Base-by-base conservation (phyloP, 768 basidiomycete species). In the Tylopilus felleus region DNA sequence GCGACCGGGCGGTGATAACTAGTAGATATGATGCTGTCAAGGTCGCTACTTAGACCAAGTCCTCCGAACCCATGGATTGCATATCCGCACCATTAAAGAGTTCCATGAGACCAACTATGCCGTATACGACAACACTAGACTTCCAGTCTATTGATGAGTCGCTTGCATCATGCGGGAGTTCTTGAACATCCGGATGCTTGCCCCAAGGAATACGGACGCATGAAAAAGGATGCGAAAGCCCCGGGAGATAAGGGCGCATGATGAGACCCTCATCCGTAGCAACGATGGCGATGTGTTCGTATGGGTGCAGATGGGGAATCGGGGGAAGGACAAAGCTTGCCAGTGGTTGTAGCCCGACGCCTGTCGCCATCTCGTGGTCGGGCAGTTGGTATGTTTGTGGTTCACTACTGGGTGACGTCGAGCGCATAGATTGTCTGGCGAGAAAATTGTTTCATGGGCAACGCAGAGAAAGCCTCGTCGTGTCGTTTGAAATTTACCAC, bases 81-180 rank as follows among this genome's bases (percentile, higher is more conserved):
- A 54, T 25, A 40, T 56, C 41, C 51, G 36, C 71, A 92, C 90
- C 81, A 63, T 85, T 79, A 65, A 84, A 89, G 22, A 93, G 70
- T 56, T 84, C 82, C 56, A 93, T 64, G 17, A 89, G 73, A 16
- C 90, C 90, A 41, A 92, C 73, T 58, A 93, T 81, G 13, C 90
- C 91, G 67, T 90, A 86, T 12, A 90, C 77, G 41, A 88, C 68
- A 38, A 81, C 79, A 53, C 76, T 69, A 17, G 78, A 75, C 8
- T 72, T 66, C 86, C 88, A 89, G 64, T 82, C 76, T 19, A 71
- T 59, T 14, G 65, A 69, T 8, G 73, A 66, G 23, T 61, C 62
- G n/a, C 66, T 73, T 29, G 56, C 65, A 38, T 69, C 65, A 39
- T 60, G 63, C 19, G 68, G 66, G 27, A 84, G 54, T 62, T 84